Conservation (phyloP, 1,139 yeast species). For the Spencermartinsiella ligniputridi region DNA sequence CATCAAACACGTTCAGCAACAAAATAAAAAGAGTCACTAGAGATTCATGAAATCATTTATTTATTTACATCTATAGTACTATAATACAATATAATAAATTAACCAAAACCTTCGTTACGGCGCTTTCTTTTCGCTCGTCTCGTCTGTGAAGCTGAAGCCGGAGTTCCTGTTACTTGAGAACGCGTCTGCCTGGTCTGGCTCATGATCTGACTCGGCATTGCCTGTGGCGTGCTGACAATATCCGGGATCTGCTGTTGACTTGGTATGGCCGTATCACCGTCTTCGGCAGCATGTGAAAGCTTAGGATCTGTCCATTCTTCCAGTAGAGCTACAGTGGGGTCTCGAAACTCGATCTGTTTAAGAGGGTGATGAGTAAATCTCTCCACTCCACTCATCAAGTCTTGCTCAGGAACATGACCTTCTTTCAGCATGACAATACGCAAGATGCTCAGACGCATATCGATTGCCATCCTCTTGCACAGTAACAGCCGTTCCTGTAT, state of each 20-base stretch:
- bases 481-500: neutral
- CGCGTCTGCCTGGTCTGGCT: neutral
- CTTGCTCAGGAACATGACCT: neutral
- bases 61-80: neutral
- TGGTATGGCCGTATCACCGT: too few relatives aligned
- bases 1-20: neutral
- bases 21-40: neutral
- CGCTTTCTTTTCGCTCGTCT: constrained; percentile 5
- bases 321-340: neutral
- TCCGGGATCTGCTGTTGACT: too few relatives aligned
- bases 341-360: neutral
- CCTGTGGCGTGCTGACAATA: too few relatives aligned
- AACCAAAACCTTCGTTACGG: constrained; percentile 11
- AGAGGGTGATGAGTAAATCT: neutral
- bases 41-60: neutral
- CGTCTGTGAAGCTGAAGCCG: neutral
- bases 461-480: neutral
- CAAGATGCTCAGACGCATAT: neutral
- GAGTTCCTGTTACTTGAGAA: neutral
- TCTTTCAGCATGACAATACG: neutral
- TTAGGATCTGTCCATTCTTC: neutral
- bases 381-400: neutral
- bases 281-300: too few relatives aligned
- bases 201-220: too few relatives aligned
- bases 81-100: too few relatives aligned